A percentile compares a stretch with the other conserved stretches of the same genome.
Conservation (phyloP, 1,139 yeast genomes). For the Hyphopichia pseudoburtonii region DNA sequence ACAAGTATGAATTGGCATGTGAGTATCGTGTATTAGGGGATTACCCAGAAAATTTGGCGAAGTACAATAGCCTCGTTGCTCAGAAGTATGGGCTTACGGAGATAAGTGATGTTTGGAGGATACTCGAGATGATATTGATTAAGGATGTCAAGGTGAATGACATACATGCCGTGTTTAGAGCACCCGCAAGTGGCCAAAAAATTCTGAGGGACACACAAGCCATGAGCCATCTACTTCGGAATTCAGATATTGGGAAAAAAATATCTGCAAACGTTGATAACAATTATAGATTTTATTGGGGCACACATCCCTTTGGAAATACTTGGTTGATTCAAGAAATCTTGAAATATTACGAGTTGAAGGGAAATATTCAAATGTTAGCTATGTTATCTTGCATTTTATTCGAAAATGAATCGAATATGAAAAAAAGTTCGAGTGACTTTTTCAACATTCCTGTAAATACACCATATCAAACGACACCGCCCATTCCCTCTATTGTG, state of each 20-base stretch:
- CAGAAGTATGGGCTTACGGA: slow-evolving; percentile 58
- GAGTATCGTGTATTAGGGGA: slow-evolving; percentile 74
- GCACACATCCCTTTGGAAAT: slow-evolving; percentile 77
- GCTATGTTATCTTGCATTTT: slow-evolving; percentile 82
- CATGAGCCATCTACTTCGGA: slow-evolving; percentile 16
- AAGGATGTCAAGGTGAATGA: slow-evolving; percentile 25
- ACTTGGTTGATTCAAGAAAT: slow-evolving; percentile 67
- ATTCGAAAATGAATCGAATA: slow-evolving; percentile 38
- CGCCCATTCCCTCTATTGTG: slow-evolving; percentile 30
- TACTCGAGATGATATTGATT: slow-evolving; percentile 49
- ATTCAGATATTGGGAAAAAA: slow-evolving; percentile 18
- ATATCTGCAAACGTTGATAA: slow-evolving; percentile 9
- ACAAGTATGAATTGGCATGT: slow-evolving; percentile 71
- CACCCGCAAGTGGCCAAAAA: slow-evolving; percentile 1
- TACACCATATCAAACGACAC: slow-evolving; percentile 44
- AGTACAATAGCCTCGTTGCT: slow-evolving; percentile 74
- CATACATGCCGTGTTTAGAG: slow-evolving; percentile 10
- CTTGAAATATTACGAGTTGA: slow-evolving; percentile 61
- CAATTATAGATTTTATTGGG: slow-evolving; percentile 61
- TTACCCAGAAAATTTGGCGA: slow-evolving; percentile 62
- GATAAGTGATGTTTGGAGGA: slow-evolving; percentile 75
- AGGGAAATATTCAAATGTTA: slow-evolving; percentile 80
- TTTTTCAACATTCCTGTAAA: slow-evolving; percentile 41
- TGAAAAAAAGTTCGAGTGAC: slow-evolving; percentile 13
- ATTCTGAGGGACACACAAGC: slow-evolving; percentile 15